phyloP scores from a whole-genome alignment of 2,329 filamentous ascomycete genomes.

The Aspergillus intermedius region DNA sequence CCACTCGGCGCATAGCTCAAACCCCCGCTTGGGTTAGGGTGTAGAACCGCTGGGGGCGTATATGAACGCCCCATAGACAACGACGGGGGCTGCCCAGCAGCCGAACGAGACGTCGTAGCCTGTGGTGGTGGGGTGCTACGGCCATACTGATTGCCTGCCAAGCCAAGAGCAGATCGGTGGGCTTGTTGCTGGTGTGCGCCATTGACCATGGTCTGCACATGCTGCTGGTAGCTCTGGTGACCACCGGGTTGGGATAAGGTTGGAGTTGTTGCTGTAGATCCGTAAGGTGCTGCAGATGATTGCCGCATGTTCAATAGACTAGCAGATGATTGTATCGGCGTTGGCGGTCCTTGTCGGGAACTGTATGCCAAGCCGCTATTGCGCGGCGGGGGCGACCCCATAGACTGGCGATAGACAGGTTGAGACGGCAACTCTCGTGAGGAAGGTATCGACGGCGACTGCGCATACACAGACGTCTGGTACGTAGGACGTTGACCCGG shows the following conservation, averaged over 20 bases:
- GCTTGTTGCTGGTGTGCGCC: constrained; percentile 29
- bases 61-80: constrained; percentile 31
- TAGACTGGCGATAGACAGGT: constrained; percentile 16
- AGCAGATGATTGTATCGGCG: constrained; percentile 24
- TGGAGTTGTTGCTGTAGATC: constrained; percentile 19
- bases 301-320: constrained; percentile 26
- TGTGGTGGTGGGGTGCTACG: constrained; percentile 31
- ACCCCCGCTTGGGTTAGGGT: constrained; percentile 21
- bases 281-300: constrained; percentile 19
- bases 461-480: constrained; percentile 21
- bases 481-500: constrained; percentile 26
- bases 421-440: constrained; percentile 26
- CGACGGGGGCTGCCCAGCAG: constrained; percentile 17
- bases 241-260: constrained; percentile 13
- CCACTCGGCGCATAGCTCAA: constrained; percentile 25
- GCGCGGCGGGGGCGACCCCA: constrained; percentile 27
- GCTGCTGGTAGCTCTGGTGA: constrained; percentile 30
- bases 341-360: constrained; percentile 26
- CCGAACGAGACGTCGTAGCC: constrained; percentile 19
- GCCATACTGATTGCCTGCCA: constrained; percentile 25
- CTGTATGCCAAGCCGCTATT: constrained; percentile 23
- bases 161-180: constrained; percentile 27
- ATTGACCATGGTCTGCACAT: constrained; percentile 33
- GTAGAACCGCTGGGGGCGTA: constrained; percentile 32
- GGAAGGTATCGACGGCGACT: constrained; percentile 22